Percentiles rank a stretch among this genome's conserved stretches.
Evolutionary conservation across 2,329 filamentous ascomycete species (phyloP).

Genomic region (Pseudopyrenochaeta lycopersici): DNA sequence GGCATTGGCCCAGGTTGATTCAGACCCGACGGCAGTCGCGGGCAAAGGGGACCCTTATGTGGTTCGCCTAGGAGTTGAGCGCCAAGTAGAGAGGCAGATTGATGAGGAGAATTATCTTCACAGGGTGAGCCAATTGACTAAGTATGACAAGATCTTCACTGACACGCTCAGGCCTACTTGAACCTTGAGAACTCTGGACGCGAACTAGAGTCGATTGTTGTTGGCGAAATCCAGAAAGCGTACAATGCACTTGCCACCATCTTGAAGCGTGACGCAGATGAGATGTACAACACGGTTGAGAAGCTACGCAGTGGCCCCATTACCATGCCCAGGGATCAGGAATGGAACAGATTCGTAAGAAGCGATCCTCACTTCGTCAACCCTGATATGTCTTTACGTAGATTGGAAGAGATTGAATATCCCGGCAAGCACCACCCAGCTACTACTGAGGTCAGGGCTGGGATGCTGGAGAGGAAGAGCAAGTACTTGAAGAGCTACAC

Average conservation of each 20-base stretch:
- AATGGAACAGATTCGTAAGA: constrained; percentile 86
- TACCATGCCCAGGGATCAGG: constrained; percentile 90
- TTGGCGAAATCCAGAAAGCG: constrained; percentile 96
- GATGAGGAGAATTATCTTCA: constrained; percentile 98
- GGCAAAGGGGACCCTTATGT: constrained; percentile 95
- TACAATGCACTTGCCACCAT: constrained; percentile 95
- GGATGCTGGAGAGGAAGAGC: constrained; percentile 95
- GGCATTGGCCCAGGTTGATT: constrained; percentile 78
- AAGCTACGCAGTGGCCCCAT: constrained; percentile 85
- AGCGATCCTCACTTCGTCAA: constrained; percentile 87
- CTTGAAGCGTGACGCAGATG: constrained; percentile 88
- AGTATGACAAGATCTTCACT: constrained; percentile 10
- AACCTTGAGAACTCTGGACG: constrained; percentile 94
- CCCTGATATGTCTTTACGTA: constrained; percentile 79
- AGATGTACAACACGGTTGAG: constrained; percentile 79
- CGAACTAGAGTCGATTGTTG: constrained; percentile 94
- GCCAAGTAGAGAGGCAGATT: constrained; percentile 89
- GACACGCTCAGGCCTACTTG: constrained; percentile 75
- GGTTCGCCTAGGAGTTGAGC: constrained; percentile 83
- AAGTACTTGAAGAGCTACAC: constrained; percentile 99
- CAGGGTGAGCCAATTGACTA: constrained; percentile 65
- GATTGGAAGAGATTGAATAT: constrained; percentile 85
- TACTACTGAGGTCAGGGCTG: constrained; percentile 84
- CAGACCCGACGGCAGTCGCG: constrained; percentile 76
- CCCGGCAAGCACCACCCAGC: constrained; percentile 88